These are phyloP conservation scores for Beauveria sp. DNA, from an alignment of 2,329 filamentous ascomycete genomes.

Conservation along the genomic window DNA sequence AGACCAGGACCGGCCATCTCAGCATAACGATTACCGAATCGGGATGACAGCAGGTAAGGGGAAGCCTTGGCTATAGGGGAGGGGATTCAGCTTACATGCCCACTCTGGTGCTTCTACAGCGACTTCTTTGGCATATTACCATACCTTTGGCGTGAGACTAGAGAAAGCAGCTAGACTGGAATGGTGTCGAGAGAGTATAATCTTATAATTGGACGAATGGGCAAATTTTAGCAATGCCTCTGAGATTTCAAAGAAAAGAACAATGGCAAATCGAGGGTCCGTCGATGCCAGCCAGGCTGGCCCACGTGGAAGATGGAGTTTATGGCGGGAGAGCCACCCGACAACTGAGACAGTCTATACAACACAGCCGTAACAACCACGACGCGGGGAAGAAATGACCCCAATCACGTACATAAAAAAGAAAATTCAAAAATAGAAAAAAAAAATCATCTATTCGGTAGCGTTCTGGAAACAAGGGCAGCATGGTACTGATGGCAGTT, in stretches of 20 bases:
- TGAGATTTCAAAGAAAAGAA: not conserved
- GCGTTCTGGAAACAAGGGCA: not conserved
- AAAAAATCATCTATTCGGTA: not conserved
- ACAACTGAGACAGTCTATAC: not conserved
- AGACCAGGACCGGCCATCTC: not conserved
- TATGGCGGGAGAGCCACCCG: not conserved
- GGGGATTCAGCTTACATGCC: conserved; percentile 5
- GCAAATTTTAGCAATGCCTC: not conserved
- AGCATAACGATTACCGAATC: conserved; percentile 8
- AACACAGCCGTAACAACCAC: too few relatives aligned
- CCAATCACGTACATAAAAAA: not conserved
- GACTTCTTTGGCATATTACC: not conserved
- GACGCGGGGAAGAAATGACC: not conserved
- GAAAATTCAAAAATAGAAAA: not conserved
- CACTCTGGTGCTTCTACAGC: not conserved
- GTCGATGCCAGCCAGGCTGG: not conserved
- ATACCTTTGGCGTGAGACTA: not conserved
- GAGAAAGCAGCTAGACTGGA: not conserved
- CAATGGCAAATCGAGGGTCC: not conserved
- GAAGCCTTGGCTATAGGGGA: not conserved
- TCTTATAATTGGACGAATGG: not conserved
- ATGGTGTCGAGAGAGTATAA: not conserved
- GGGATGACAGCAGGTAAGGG: not conserved
- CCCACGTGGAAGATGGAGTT: not conserved
- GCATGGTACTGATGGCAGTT: not conserved